These are phyloP conservation scores for Pythium periplocum DNA, from an alignment of 352 stramenopile genomes.

Conservation along the genomic window DNA sequence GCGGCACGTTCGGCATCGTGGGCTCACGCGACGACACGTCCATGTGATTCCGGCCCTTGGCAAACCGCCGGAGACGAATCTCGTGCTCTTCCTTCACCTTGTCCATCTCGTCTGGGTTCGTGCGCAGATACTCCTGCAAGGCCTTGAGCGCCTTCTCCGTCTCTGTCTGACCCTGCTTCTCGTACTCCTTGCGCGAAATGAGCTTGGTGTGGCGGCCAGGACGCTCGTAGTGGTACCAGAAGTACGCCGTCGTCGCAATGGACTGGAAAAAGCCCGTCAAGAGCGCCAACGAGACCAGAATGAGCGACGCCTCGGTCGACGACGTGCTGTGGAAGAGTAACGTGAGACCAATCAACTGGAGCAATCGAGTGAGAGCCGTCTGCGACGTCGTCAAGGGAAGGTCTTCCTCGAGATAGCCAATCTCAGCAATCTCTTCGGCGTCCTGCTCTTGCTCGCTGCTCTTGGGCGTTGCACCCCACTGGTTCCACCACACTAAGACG, in stretches of 20 bases:
- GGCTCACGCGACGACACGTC: constrained; percentile 55
- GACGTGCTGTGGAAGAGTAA: constrained; percentile 82
- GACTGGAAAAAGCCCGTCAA: constrained; percentile 72
- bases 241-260: constrained; percentile 62
- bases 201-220: constrained; percentile 56
- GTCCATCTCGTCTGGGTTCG: constrained; percentile 70
- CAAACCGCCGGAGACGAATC: constrained; percentile 74
- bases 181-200: constrained; percentile 73
- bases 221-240: constrained; percentile 81
- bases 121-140: constrained; percentile 55
- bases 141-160: constrained; percentile 71
- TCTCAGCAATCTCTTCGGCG: constrained; percentile 59
- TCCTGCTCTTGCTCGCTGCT: constrained; percentile 34
- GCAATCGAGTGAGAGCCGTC: constrained; percentile 40
- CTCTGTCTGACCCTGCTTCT: constrained; percentile 55
- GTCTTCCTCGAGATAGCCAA: constrained; percentile 64
- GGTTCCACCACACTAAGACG: constrained; percentile 81
- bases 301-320: constrained; percentile 62
- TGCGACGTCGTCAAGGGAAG: constrained; percentile 62
- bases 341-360: constrained; percentile 58
- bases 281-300: constrained; percentile 65
- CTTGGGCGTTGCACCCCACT: constrained; percentile 64
- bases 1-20: constrained; percentile 8
- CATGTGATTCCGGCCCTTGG: constrained; percentile 70
- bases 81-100: constrained; percentile 80